A percentile compares a stretch with the other conserved stretches of the same genome.
Conservation (phyloP, 768 basidiomycete genomes). For the Coprinopsis marcescibilis region DNA sequence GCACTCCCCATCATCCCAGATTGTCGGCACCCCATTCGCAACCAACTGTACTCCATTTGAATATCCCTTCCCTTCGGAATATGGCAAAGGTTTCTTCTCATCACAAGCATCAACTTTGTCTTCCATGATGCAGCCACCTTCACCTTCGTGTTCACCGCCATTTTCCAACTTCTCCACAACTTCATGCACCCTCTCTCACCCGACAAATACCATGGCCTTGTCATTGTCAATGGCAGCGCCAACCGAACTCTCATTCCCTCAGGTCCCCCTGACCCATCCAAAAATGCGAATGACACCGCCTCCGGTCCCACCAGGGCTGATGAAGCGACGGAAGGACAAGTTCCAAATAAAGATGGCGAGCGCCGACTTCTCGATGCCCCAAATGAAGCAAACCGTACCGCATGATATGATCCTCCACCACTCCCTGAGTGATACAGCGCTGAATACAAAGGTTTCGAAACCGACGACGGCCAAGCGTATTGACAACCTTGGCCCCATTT, state of each 20-base stretch:
- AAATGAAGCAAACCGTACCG: too few species aligned
- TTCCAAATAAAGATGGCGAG: too few species aligned
- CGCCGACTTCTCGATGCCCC: too few species aligned
- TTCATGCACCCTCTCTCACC: not conserved
- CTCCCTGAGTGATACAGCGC: too few species aligned
- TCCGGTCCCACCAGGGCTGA: not conserved
- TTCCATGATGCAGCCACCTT: not conserved
- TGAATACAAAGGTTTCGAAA: too few species aligned
- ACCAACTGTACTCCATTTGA: constrained; percentile 21
- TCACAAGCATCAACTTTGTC: not conserved
- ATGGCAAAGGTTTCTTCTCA: not conserved
- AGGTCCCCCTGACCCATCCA: not conserved
- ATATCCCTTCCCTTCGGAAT: constrained; percentile 29
- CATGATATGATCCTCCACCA: too few species aligned
- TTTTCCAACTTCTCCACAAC: not conserved
- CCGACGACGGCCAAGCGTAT: too few species aligned
- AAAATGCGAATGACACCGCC: constrained; percentile 3
- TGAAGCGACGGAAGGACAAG: constrained; percentile 1
- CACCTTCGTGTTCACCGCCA: not conserved
- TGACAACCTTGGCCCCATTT: too few species aligned
- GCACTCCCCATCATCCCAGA: constrained; percentile 23
- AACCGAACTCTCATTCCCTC: not conserved
- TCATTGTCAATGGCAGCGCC: constrained; percentile 1
- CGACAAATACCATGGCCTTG: not conserved
- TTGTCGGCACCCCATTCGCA: constrained; percentile 25